Conservation (phyloP, 2,329 filamentous ascomycete genomes). For the Penicillium oxalicum region DNA sequence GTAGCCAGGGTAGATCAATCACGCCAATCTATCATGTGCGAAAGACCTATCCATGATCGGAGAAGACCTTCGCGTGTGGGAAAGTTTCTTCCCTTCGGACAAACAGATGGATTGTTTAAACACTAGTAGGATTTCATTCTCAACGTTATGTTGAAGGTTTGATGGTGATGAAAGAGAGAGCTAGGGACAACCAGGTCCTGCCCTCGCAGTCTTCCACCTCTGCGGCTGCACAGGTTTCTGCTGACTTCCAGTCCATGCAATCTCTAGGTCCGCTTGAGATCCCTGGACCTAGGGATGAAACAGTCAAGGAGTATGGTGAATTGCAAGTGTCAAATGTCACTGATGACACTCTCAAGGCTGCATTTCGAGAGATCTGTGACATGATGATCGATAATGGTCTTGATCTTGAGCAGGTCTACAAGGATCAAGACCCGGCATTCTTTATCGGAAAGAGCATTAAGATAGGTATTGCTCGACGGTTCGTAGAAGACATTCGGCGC, state of each 20-base stretch:
- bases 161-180: too few relatives aligned
- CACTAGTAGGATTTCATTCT: too few relatives aligned
- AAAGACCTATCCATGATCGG: too few relatives aligned
- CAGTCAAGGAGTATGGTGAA: constrained; percentile 1
- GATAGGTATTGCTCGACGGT: constrained; percentile 6
- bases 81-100: too few relatives aligned
- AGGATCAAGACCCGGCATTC: constrained; percentile 3
- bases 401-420: constrained; percentile 5
- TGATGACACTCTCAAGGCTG: constrained; percentile 1
- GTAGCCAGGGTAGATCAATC: too few relatives aligned
- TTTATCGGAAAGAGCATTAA: constrained; percentile 5
- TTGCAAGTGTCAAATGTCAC: constrained; percentile 1
- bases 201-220: neutral
- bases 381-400: constrained; percentile 1
- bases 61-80: too few relatives aligned
- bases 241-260: neutral
- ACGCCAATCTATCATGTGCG: too few relatives aligned
- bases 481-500: constrained; percentile 2
- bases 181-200: neutral
- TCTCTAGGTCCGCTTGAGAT: constrained; percentile 1
- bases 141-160: too few relatives aligned
- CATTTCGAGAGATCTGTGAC: neutral
- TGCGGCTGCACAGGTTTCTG: neutral
- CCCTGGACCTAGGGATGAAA: neutral
- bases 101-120: too few relatives aligned